Conservation (phyloP, 2,329 filamentous ascomycete genomes). For the Diaporthe citriasiana region DNA sequence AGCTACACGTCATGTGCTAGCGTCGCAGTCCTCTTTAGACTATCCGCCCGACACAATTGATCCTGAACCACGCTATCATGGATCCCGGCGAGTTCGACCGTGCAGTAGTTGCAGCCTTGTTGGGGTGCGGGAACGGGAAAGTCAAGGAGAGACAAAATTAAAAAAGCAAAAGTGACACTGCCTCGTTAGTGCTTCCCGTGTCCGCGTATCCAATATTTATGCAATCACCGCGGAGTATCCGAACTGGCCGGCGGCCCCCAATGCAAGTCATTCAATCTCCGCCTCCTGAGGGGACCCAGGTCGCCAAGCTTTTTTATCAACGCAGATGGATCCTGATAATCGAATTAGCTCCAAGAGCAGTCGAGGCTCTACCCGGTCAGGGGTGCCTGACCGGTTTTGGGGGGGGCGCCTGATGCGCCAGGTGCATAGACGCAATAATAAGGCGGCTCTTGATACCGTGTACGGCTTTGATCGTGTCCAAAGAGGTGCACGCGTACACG, state of each 20-base stretch:
- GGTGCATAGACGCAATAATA: background rate
- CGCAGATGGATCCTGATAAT: slow-evolving; percentile 37
- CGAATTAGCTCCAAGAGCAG: slow-evolving; percentile 39
- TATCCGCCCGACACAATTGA: slow-evolving; percentile 25
- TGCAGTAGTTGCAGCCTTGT: slow-evolving; percentile 17
- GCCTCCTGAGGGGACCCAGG: slow-evolving; percentile 24
- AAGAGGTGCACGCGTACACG: background rate
- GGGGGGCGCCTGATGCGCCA: background rate
- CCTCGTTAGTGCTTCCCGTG: background rate
- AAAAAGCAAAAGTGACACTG: slow-evolving; percentile 14
- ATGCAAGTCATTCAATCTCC: slow-evolving; percentile 35
- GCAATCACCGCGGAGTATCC: slow-evolving; percentile 28
- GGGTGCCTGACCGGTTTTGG: slow-evolving; percentile 31
- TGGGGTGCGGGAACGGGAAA: background rate
- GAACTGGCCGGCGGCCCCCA: slow-evolving; percentile 21
- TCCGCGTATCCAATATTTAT: slow-evolving; percentile 27
- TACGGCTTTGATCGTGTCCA: background rate
- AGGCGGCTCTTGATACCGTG: background rate
- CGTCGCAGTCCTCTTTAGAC: slow-evolving; percentile 3
- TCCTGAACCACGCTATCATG: slow-evolving; percentile 17
- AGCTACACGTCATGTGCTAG: slow-evolving; percentile 14
- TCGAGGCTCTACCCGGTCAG: slow-evolving; percentile 37
- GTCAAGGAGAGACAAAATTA: background rate
- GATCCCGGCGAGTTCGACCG: background rate
- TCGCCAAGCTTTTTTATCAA: slow-evolving; percentile 35